Evolutionary conservation across 108 stramenopile species (phyloP).

Genomic region (Skeletonema marinoi): DNA sequence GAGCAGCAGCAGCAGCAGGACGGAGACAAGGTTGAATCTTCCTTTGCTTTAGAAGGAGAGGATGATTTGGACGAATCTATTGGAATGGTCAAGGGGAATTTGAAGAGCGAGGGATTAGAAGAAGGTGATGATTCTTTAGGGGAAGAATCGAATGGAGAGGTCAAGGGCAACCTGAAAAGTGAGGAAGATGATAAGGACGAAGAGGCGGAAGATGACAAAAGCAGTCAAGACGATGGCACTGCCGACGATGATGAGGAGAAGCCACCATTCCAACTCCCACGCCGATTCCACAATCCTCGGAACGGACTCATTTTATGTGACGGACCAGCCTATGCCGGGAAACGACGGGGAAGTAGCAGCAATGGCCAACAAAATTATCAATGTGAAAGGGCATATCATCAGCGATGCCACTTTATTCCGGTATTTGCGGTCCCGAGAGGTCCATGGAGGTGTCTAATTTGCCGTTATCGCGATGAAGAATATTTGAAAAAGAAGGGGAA

Average conservation of each 20-base stretch:
- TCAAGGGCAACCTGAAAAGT: background rate
- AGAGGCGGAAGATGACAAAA: slow-evolving; percentile 11
- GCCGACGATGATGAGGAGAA: slow-evolving; percentile 28
- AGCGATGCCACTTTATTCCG: slow-evolving; percentile 89
- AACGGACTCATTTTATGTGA: slow-evolving; percentile 85
- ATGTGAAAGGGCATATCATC: slow-evolving; percentile 85
- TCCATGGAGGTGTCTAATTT: slow-evolving; percentile 79
- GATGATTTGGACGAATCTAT: background rate
- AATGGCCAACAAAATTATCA: slow-evolving; percentile 12
- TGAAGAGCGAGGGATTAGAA: background rate
- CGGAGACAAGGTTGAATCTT: background rate
- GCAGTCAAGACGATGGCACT: slow-evolving; percentile 24
- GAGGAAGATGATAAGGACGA: slow-evolving; percentile 2
- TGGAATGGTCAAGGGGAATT: background rate
- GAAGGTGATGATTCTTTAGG: background rate
- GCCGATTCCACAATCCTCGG: slow-evolving; percentile 63
- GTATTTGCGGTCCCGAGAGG: slow-evolving; percentile 70
- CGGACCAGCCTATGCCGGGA: slow-evolving; percentile 33
- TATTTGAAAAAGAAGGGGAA: slow-evolving; percentile 28
- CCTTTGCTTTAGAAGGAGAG: too few species aligned
- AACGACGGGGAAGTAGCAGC: slow-evolving; percentile 3
- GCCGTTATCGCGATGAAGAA: slow-evolving; percentile 42
- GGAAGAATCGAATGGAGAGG: background rate
- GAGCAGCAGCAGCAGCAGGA: background rate
- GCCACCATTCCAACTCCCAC: slow-evolving; percentile 59